Base-by-base conservation (phyloP, 1,139 yeast species). In the Pichia sp. region DNA sequence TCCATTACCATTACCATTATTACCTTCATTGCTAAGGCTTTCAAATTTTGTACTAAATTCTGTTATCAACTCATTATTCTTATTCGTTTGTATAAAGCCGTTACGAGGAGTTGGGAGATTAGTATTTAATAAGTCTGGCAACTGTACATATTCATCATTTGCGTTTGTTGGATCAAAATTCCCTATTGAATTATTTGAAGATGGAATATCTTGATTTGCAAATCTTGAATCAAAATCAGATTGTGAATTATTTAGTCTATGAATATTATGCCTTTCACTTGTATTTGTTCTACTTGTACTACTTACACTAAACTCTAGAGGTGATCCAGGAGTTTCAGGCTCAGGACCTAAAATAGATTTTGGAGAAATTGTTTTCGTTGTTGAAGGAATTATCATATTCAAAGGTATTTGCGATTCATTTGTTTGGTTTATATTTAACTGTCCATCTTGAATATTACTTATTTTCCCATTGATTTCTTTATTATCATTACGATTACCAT, bases 121-220 rank as follows among this genome's bases (percentile, higher is more conserved):
- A 30, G 77, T 71, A 41, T 69, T 69, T 31, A 76, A 57, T 26
- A 79, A 69, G 55, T 76, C 82, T 10, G 82, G 80, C 50, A 80
- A 62, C 73, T 78, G 77, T 48, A 69, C 58, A 54, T 79, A 78
- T 57, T 80, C 85, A 50, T 76, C 79, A 58, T 76, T 76, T 22
- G 61, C 61, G 35, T 60, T 51, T n/a, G 48, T 41, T 2, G 64
- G 60, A 43, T 57, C 56, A 47, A 60, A 61, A 25, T 55, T 54
- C 35, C 48, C 50, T 12, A 41, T 46, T 12, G 56, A 50, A 27
- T 51, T 43, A 11, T 47, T 47, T 2, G 51, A 43, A 4, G 57
- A 51, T 9, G 46, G 12, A 2, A 50, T 43, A 30, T 50, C 54
- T n/a, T 40, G 39, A 9, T 39, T 16, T 8, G 30, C 25, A 16